Conservation (phyloP, 2,329 filamentous ascomycete species). For the Epichloe bromicola region DNA sequence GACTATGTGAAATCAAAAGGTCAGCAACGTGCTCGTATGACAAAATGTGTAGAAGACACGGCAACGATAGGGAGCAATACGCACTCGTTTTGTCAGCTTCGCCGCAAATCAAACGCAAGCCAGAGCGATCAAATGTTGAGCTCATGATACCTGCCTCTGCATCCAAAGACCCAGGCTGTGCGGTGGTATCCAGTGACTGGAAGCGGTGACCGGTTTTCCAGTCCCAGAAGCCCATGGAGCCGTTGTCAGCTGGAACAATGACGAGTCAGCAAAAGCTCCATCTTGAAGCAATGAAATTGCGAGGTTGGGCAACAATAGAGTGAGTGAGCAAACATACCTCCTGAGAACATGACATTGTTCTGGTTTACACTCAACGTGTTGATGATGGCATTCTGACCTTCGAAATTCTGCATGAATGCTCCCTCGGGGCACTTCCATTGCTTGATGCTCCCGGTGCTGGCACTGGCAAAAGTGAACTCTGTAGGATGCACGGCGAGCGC, state of each 20-base stretch:
- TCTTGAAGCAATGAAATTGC: too few relatives aligned
- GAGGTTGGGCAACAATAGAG: too few relatives aligned
- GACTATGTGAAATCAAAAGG: conserved; percentile 45
- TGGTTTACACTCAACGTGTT: conserved; percentile 90
- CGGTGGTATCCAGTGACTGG: conserved; percentile 79
- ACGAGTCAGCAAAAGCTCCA: not conserved
- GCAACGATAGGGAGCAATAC: conserved; percentile 12
- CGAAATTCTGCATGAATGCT: conserved; percentile 98
- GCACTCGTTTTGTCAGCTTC: conserved; percentile 90
- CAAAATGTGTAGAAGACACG: not conserved
- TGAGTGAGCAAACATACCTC: conserved; percentile 33
- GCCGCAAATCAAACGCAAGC: conserved; percentile 78
- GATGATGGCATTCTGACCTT: conserved; percentile 91
- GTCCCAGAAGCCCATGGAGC: conserved; percentile 95
- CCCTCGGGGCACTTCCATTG: conserved; percentile 99
- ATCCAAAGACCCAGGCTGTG: conserved; percentile 86
- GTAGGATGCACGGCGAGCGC: conserved; percentile 72
- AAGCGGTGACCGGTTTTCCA: conserved; percentile 95
- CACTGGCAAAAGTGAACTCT: conserved; percentile 93
- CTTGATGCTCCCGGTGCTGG: conserved; percentile 88
- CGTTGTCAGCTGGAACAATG: conserved; percentile 54
- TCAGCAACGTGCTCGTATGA: conserved; percentile 23
- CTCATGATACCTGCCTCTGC: conserved; percentile 93
- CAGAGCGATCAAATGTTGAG: conserved; percentile 82
- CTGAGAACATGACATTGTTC: conserved; percentile 89